Evolutionary conservation across 148 eudicot genomes (phyloP).

Genomic region (Fallopia convolvulus): DNA sequence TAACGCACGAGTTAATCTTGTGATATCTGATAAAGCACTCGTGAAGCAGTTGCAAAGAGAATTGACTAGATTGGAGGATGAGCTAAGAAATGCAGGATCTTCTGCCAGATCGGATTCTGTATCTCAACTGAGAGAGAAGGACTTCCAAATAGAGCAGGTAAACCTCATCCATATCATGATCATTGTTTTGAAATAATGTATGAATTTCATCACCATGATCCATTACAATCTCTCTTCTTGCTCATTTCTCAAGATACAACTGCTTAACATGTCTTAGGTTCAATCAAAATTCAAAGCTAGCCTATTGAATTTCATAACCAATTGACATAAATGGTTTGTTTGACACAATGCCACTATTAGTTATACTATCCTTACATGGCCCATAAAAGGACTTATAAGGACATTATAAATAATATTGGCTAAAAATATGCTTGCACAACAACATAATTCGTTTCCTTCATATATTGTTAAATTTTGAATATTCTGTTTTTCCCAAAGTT

Average conservation of each 20-base stretch:
- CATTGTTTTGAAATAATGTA: not conserved
- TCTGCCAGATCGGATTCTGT: constrained; percentile 23
- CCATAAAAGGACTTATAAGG: no score
- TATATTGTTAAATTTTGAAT: not conserved
- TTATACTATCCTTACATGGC: no score
- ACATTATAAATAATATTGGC: no score
- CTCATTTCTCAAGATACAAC: not conserved
- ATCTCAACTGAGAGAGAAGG: constrained; percentile 58
- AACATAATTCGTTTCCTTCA: not conserved
- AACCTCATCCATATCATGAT: constrained; percentile 6
- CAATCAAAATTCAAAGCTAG: not conserved
- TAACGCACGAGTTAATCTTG: constrained; percentile 72
- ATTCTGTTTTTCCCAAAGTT: not conserved
- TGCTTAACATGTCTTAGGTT: not conserved
- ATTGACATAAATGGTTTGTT: not conserved
- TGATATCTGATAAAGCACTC: constrained; percentile 88
- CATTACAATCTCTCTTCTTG: not conserved
- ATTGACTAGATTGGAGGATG: constrained; percentile 71
- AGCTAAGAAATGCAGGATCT: constrained; percentile 48
- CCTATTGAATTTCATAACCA: not conserved
- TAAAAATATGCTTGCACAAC: not conserved
- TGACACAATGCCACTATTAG: no score
- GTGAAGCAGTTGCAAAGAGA: constrained; percentile 90
- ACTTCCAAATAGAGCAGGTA: constrained; percentile 81
- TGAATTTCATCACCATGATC: not conserved